Percentiles rank a stretch among this genome's conserved stretches.
phyloP scores from a whole-genome alignment of 2,329 filamentous ascomycete species.

The Neoascochyta sp. region DNA sequence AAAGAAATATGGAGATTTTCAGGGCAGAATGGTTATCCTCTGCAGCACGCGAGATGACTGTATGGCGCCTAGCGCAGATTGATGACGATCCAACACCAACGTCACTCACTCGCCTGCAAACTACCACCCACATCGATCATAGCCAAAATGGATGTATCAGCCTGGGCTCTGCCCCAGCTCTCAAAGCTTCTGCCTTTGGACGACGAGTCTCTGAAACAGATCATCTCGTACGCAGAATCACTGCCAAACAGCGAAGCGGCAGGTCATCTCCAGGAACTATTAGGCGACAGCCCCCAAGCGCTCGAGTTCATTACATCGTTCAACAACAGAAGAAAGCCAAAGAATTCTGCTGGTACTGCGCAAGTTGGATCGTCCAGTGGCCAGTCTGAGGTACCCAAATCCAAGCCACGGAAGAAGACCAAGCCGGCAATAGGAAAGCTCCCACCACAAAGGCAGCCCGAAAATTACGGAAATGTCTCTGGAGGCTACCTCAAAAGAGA shows the following conservation, averaged over 20 bases:
- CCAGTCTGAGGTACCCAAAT: conserved; percentile 30
- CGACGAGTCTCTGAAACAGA: conserved; percentile 75
- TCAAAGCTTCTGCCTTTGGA: conserved; percentile 79
- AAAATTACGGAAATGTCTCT: conserved; percentile 59
- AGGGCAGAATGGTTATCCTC: no score
- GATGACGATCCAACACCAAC: conserved; percentile 1
- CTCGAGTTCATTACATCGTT: conserved; percentile 70
- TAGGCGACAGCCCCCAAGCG: conserved; percentile 77
- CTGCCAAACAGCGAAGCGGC: conserved; percentile 74
- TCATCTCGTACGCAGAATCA: conserved; percentile 75
- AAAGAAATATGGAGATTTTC: no score
- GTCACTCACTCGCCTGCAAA: conserved; percentile 11
- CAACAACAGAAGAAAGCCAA: conserved; percentile 60
- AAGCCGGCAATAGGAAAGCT: conserved; percentile 37
- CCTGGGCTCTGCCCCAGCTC: conserved; percentile 67
- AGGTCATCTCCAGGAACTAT: conserved; percentile 80
- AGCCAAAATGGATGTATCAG: conserved; percentile 39
- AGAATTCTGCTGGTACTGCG: conserved; percentile 17
- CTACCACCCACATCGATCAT: conserved; percentile 3
- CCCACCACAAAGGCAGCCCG: conserved; percentile 44
- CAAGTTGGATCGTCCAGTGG: conserved; percentile 17
- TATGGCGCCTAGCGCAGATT: neutral
- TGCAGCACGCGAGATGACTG: no score
- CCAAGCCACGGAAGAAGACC: conserved; percentile 43
- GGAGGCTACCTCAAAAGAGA: conserved; percentile 76